These are phyloP conservation scores for Leptomonas pyrrhocoris DNA, from an alignment of 208 protist genomes.

Conservation along the genomic window DNA sequence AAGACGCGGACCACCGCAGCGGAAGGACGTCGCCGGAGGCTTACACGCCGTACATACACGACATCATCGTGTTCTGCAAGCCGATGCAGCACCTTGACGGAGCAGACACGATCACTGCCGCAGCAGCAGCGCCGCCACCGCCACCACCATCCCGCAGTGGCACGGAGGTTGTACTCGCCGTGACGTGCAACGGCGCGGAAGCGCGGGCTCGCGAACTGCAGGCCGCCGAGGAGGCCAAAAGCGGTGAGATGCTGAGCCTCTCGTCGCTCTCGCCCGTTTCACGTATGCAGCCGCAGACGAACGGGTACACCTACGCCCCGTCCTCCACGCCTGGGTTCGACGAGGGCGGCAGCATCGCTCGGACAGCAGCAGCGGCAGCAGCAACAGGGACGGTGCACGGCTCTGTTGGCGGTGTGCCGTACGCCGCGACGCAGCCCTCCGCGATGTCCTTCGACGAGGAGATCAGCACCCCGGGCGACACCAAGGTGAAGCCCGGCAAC, in stretches of 20 bases:
- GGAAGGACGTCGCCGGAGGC: background rate
- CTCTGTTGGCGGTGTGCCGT: background rate
- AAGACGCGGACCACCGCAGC: background rate
- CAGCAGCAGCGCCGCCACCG: background rate
- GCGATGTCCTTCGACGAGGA: slow-evolving; percentile 4
- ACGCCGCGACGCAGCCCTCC: background rate
- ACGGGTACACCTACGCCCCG: background rate
- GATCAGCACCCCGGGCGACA: slow-evolving; percentile 10
- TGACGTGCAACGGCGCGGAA: slow-evolving; percentile 53
- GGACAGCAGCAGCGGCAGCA: background rate
- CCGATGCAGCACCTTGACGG: slow-evolving; percentile 4
- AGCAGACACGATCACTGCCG: background rate
- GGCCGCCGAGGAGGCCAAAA: slow-evolving; percentile 9
- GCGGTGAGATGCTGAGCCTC: slow-evolving; percentile 11
- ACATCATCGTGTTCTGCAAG: slow-evolving; percentile 46
- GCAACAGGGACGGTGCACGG: background rate
- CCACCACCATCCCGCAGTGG: background rate
- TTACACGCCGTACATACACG: slow-evolving; percentile 63
- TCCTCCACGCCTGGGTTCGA: slow-evolving; percentile 2
- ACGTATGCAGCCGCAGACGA: background rate
- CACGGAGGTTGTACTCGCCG: slow-evolving; percentile 39
- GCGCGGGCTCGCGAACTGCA: slow-evolving; percentile 31
- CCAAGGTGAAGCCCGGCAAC: background rate
- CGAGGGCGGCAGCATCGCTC: background rate
- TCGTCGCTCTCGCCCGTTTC: slow-evolving; percentile 10